These are phyloP conservation scores for Tylopilus sp. DNA, from an alignment of 1,284 basidiomycete species.

Conservation along the genomic window DNA sequence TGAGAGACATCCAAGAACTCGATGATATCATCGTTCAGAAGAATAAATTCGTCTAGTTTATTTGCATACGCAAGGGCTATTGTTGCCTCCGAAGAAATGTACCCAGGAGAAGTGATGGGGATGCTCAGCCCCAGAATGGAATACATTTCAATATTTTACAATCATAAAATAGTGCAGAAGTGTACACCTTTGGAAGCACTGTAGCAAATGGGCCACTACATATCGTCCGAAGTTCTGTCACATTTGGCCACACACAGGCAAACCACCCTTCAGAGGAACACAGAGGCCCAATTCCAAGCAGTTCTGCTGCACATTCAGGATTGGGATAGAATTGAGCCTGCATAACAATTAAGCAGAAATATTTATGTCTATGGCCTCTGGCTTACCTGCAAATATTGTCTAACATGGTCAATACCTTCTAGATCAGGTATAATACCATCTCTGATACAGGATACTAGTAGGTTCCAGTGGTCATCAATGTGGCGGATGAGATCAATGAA, in stretches of 20 bases:
- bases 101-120: slow-evolving; percentile 2
- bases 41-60: slow-evolving; percentile 8
- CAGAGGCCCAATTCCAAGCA: slow-evolving; percentile 14
- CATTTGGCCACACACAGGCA: slow-evolving; percentile 10
- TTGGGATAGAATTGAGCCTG: slow-evolving; percentile 8
- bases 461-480: slow-evolving; percentile 24
- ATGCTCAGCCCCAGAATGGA: slow-evolving; percentile 16
- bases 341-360: neutral
- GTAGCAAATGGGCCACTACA: slow-evolving; percentile 19
- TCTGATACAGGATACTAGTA: slow-evolving; percentile 14
- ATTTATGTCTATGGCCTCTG: too few species aligned
- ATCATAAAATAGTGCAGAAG: too few species aligned
- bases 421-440: slow-evolving; percentile 21
- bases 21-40: slow-evolving; percentile 2
- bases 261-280: slow-evolving; percentile 16
- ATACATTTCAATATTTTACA: neutral
- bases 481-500: slow-evolving; percentile 17
- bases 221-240: neutral
- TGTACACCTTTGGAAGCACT: slow-evolving; percentile 14
- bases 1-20: slow-evolving; percentile 19
- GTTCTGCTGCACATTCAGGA: slow-evolving; percentile 19
- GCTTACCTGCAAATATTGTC: slow-evolving; percentile 16
- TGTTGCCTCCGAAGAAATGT: neutral
- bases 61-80: neutral
- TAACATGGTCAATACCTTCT: slow-evolving; percentile 11